phyloP scores from a whole-genome alignment of 441 rosid species.

The Geranium incanum region DNA sequence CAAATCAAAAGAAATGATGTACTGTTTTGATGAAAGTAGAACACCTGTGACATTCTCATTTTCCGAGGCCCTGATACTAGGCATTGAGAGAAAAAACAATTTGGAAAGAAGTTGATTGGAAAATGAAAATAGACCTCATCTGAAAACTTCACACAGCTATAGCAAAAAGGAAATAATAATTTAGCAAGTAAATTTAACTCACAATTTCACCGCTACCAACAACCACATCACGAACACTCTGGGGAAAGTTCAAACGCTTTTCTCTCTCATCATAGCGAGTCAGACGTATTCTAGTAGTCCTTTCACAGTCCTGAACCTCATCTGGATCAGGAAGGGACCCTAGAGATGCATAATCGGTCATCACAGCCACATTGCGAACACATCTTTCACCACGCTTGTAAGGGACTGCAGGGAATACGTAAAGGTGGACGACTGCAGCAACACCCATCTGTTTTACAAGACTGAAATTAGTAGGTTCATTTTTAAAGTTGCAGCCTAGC shows the following conservation, averaged over 20 bases:
- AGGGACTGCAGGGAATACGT: conserved; percentile 79
- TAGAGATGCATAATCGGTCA: conserved; percentile 83
- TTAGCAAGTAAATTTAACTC: conserved; percentile 25
- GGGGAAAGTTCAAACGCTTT: conserved; percentile 81
- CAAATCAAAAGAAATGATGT: background rate
- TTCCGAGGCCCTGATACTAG: background rate
- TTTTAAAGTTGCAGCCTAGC: background rate
- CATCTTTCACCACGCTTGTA: conserved; percentile 98
- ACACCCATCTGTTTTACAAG: conserved; percentile 70
- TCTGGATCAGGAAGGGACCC: conserved; percentile 85
- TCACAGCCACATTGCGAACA: conserved; percentile 85
- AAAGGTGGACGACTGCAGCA: conserved; percentile 87
- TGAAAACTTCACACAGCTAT: background rate
- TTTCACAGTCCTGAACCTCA: conserved; percentile 77
- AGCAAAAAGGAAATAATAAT: background rate
- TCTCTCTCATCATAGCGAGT: conserved; percentile 61
- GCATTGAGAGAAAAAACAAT: background rate
- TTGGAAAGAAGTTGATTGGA: background rate
- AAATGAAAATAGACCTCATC: background rate
- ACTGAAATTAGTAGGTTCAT: conserved; percentile 19
- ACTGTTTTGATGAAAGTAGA: background rate
- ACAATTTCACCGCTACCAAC: conserved; percentile 92
- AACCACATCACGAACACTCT: conserved; percentile 92
- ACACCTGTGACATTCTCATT: background rate
- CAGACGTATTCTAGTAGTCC: conserved; percentile 48